Evolutionary conservation across 495 filamentous ascomycete species (phyloP).

Genomic region (Trichoderma reesei): DNA sequence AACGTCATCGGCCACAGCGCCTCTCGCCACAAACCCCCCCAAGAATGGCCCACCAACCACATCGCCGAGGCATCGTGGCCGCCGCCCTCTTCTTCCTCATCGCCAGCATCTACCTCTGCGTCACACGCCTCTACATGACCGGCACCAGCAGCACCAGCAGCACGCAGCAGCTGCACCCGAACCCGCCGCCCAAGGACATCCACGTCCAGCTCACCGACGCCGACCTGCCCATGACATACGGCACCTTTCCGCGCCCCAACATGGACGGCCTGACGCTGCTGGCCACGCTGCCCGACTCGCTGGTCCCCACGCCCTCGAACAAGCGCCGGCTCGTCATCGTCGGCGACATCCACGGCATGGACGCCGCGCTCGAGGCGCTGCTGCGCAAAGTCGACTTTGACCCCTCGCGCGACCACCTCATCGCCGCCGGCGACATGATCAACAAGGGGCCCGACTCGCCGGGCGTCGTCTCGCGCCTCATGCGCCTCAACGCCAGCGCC

Average conservation of each 20-base stretch:
- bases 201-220: constrained; percentile 8
- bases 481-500: constrained; percentile 56
- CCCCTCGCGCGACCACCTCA: constrained; percentile 56
- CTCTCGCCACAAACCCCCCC: not conserved
- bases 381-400: constrained; percentile 60
- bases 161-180: not conserved
- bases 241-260: constrained; percentile 20
- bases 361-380: constrained; percentile 52
- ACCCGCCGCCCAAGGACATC: not conserved
- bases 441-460: constrained; percentile 78
- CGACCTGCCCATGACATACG: constrained; percentile 18
- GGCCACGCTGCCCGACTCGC: constrained; percentile 26
- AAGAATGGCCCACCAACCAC: not conserved
- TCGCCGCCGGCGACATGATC: constrained; percentile 77
- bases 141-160: not conserved
- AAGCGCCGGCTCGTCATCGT: constrained; percentile 55
- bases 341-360: constrained; percentile 87
- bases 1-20: not conserved
- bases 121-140: constrained; percentile 10
- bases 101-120: constrained; percentile 12
- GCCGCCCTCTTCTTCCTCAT: constrained; percentile 14
- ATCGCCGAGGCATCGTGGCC: constrained; percentile 11
- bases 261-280: constrained; percentile 25
- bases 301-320: constrained; percentile 20
- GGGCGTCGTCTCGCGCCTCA: constrained; percentile 68